A percentile compares a stretch with the other conserved stretches of the same genome.
These are phyloP conservation scores for Claviceps lovelessii DNA, from an alignment of 2,329 filamentous ascomycete genomes.

Conservation along the genomic window DNA sequence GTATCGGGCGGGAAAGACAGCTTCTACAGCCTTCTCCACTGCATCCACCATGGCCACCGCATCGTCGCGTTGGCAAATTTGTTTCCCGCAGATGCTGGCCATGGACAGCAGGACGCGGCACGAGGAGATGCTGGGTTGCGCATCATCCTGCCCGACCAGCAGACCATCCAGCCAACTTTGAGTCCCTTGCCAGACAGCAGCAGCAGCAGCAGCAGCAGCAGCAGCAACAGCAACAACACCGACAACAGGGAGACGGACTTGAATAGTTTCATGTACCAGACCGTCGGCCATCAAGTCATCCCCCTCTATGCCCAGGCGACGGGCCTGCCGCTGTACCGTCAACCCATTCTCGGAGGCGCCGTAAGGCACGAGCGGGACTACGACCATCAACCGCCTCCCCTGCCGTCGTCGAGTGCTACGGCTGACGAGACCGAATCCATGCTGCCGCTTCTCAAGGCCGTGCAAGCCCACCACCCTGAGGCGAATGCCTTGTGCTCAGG, in stretches of 20 bases:
- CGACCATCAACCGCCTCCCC: conserved; percentile 10
- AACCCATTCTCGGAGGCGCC: conserved; percentile 57
- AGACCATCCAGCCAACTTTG: background rate
- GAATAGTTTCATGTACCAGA: conserved; percentile 99
- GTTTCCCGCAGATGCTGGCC: conserved; percentile 30
- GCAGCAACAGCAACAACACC: background rate
- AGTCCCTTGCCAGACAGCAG: background rate
- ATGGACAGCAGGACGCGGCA: background rate
- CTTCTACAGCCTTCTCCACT: conserved; percentile 85
- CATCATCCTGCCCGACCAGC: conserved; percentile 10
- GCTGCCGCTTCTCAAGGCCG: conserved; percentile 53
- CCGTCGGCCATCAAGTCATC: conserved; percentile 76
- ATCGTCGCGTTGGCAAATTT: conserved; percentile 84
- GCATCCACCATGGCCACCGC: conserved; percentile 68
- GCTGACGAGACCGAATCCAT: conserved; percentile 81
- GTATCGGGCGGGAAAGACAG: conserved; percentile 97
- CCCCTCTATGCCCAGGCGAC: conserved; percentile 72
- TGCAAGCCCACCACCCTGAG: conserved; percentile 57
- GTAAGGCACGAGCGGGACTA: conserved; percentile 64
- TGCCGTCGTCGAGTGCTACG: conserved; percentile 11
- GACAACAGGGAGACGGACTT: conserved; percentile 38
- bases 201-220: background rate
- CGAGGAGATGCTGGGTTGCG: background rate
- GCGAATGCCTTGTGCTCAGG: conserved; percentile 81
- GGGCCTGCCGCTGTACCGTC: conserved; percentile 69